Percentiles rank a stretch among this genome's conserved stretches.
phyloP scores from a whole-genome alignment of 148 eudicot species.

The Nepenthes mirabilis region DNA sequence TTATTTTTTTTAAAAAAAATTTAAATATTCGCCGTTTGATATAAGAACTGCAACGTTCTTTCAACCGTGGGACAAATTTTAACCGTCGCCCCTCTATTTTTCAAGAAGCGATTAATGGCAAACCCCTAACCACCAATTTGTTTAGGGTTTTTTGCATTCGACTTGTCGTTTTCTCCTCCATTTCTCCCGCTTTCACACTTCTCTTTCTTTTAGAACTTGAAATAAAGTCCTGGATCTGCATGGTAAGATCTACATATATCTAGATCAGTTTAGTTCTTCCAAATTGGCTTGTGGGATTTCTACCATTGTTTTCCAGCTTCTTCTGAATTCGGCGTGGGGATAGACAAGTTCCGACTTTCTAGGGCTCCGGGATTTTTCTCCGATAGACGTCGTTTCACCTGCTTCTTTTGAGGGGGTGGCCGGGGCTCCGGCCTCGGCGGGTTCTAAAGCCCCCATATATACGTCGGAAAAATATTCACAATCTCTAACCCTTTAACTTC shows the following conservation, averaged over 20 bases:
- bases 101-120: no score
- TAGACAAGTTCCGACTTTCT: constrained; percentile 6
- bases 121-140: no score
- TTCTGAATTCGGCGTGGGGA: constrained; percentile 83
- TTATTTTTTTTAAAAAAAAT: no score
- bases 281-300: neutral
- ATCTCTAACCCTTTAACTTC: constrained; percentile 10
- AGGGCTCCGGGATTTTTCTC: constrained; percentile 1
- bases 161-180: neutral
- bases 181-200: neutral
- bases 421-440: constrained; percentile 99
- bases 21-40: no score
- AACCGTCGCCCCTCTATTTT: no score
- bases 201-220: neutral
- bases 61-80: no score
- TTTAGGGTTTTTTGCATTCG: no score
- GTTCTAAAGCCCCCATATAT: constrained; percentile 68
- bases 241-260: constrained; percentile 24
- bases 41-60: no score
- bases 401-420: constrained; percentile 99
- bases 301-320: constrained; percentile 9
- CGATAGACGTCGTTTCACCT: constrained; percentile 16
- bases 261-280: constrained; percentile 11
- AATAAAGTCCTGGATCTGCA: constrained; percentile 23
- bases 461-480: constrained; percentile 2